Evolutionary conservation across 371 early-diverging fungal species (phyloP), one percentile per base, ranked within the genome.

Genomic region (Rhizopus sp.): DNA sequence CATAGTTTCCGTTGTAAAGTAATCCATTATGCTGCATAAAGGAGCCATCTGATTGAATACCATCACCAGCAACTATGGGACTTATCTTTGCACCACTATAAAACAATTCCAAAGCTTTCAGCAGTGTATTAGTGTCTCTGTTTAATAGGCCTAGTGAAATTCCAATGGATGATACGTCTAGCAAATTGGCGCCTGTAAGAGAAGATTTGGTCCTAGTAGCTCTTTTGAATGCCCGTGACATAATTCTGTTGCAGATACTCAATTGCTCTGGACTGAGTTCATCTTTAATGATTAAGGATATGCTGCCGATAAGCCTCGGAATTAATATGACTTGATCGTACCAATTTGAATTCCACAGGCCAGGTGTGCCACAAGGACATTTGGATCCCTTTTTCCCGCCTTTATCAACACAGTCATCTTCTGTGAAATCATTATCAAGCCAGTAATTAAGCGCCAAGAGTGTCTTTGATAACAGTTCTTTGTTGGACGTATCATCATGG

Each of bases 321-420:
- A 70, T 59, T 0, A 42, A 48, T 41, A 73, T 70, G 0, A 59
- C 55, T 61, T 73, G 67, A 23, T 49, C 50, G 16, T 47, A 69
- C 73, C 73, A 73, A 46, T 67, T 70, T 7, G 42, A 53, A 32
- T 62, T 69, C 70, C 73, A 73, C 10, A 73, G 37, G 2, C 70
- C 73, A 0, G 70, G 64, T 7, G 73, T 73, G 15, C 65, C 73
- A 59, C 73, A 73, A 48, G 67, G 63, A 49, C 73, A 73, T 8
- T 59, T 60, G 8, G 35, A 50, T 8, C 41, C 49, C 23, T 23
- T 51, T 38, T 45, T 31, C 9, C 60, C 63, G 30, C 57, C 60
- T 8, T 45, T 46, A n/a, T 32, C 37, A 9, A 68, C 4, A 34
- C 73, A 73, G 12, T 62, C 68, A 2, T 10, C 30, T 15, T 45